Evolutionary conservation across 257 asterid species (phyloP), one percentile per base, ranked within the genome.

Genomic region (Sherardia arvensis): DNA sequence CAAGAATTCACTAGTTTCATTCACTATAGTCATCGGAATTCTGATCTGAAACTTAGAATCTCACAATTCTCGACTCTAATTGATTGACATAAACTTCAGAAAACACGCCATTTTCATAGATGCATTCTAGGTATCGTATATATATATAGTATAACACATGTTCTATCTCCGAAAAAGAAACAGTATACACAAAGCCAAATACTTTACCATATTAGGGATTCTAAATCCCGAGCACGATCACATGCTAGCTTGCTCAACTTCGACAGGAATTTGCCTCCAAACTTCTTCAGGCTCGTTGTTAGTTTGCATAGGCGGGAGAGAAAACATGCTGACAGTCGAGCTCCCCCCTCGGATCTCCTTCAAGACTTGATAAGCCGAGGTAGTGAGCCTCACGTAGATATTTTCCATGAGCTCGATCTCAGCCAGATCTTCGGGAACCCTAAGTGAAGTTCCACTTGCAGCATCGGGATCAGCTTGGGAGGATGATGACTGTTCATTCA

Each of bases 261-360:
- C 53, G 38, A 53, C 51, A 47, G 73, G 69, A 59, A 36, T 60
- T 60, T 65, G 72, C 77, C 66, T 76, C 76, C 75, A 77, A 18
- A 67, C 61, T 25, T 80, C 79, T 62, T 75, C 88, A 21, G 79
- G 77, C 62, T 75, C 88, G 6, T 66, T 78, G 21, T 64, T 25
- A 26, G 64, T 70, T 18, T 73, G 77, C 72, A 87, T 69, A 5
- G 94, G 97, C 3, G 95, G 95, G 78, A 86, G 78, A 8, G 97
- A 83, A 67, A 86, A 86, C 78, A 73, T 55, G 77, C 74, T 77
- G 1, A 75, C 76, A 0, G 91, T 86, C 38, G 95, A 90, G 64
- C 94, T 90, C 62, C 92, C 80, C 26, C 85, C 71, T 48, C 88
- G 77, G 66, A 85, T 80, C 67, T 82, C 83, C 71, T 84, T 81